A percentile compares a stretch with the other conserved stretches of the same genome.
Evolutionary conservation across 257 asterid species (phyloP).

Genomic region (Nicotiana paniculata): DNA sequence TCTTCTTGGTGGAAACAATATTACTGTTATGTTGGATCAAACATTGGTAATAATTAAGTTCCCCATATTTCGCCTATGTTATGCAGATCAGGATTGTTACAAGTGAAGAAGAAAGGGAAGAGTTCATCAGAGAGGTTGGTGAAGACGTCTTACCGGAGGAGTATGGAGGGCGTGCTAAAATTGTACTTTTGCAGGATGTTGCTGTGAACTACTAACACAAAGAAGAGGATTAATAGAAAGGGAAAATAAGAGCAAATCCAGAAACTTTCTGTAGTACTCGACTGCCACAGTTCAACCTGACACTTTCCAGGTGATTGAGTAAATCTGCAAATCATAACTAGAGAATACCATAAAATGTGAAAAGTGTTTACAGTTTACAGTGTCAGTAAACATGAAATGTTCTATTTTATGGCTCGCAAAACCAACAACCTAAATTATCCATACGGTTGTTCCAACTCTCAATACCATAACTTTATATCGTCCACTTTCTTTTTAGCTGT

Average conservation of each 20-base stretch:
- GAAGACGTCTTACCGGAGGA: conserved; percentile 68
- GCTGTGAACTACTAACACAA: conserved; percentile 16
- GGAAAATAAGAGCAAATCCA: neutral
- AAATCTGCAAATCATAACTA: neutral
- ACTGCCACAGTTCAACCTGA: neutral
- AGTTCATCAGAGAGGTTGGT: conserved; percentile 38
- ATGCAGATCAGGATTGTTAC: conserved; percentile 50
- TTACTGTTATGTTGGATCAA: neutral
- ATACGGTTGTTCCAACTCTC: too few relatives aligned
- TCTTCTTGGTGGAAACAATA: neutral
- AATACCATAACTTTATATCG: too few relatives aligned
- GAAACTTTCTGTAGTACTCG: neutral
- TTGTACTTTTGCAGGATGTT: conserved; percentile 46
- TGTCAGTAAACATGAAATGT: too few relatives aligned
- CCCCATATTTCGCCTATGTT: neutral
- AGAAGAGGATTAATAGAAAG: neutral
- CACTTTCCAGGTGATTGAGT: neutral
- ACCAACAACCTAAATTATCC: too few relatives aligned
- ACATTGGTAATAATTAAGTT: neutral
- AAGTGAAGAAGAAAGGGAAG: conserved; percentile 47
- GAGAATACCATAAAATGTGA: too few relatives aligned
- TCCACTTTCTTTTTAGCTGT: too few relatives aligned
- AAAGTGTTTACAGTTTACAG: too few relatives aligned
- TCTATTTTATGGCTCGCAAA: too few relatives aligned
- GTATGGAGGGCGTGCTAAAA: conserved; percentile 61